Evolutionary conservation across 1,284 basidiomycete species (phyloP).

Genomic region (Boletus sp.): DNA sequence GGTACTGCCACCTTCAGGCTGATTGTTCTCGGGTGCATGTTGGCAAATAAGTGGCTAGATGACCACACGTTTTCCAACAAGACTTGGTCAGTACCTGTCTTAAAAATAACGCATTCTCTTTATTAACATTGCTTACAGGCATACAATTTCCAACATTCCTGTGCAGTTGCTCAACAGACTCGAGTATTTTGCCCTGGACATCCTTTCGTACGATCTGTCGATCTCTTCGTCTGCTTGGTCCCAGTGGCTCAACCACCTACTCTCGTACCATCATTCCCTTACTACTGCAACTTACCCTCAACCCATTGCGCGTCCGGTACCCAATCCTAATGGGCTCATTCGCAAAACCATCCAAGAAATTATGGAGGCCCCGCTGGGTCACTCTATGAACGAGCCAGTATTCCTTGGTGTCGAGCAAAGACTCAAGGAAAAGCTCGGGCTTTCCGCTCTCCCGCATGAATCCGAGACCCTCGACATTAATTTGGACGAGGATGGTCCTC

Average conservation of each 20-base stretch:
- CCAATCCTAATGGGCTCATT: slow-evolving; percentile 64
- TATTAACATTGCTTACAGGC: slow-evolving; percentile 45
- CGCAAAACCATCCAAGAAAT: slow-evolving; percentile 70
- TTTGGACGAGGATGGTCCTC: slow-evolving; percentile 75
- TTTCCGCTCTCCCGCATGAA: slow-evolving; percentile 38
- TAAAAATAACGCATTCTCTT: neutral
- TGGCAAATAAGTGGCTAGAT: slow-evolving; percentile 91
- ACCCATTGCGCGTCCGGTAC: slow-evolving; percentile 75
- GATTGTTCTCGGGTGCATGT: slow-evolving; percentile 80
- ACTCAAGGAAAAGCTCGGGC: slow-evolving; percentile 49
- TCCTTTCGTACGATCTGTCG: slow-evolving; percentile 67
- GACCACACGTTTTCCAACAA: slow-evolving; percentile 92
- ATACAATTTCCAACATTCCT: slow-evolving; percentile 73
- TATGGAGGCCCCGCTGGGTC: slow-evolving; percentile 44
- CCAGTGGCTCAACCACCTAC: slow-evolving; percentile 63
- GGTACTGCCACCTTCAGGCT: slow-evolving; percentile 64
- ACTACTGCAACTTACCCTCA: slow-evolving; percentile 60
- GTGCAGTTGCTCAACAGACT: slow-evolving; percentile 66
- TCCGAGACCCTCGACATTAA: slow-evolving; percentile 64
- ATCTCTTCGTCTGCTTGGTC: slow-evolving; percentile 63
- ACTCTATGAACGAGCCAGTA: slow-evolving; percentile 52
- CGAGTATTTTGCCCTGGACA: slow-evolving; percentile 66
- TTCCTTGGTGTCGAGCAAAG: slow-evolving; percentile 69
- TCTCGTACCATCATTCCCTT: slow-evolving; percentile 61
- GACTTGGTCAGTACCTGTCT: slow-evolving; percentile 65